These are phyloP conservation scores for Fusarium citri DNA, from an alignment of 2,329 filamentous ascomycete genomes.

Conservation along the genomic window DNA sequence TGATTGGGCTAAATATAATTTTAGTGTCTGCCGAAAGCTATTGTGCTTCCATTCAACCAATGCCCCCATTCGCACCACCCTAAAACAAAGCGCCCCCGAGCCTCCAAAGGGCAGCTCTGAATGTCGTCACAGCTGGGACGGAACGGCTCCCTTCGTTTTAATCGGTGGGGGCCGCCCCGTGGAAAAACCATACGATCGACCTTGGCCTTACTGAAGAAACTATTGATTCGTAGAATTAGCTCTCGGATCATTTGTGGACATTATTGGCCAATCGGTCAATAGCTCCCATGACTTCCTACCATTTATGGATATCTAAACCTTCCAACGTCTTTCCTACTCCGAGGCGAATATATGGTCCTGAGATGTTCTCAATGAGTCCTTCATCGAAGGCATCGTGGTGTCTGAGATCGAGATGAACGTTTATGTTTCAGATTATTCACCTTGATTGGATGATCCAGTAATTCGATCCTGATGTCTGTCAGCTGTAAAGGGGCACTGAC, in stretches of 20 bases:
- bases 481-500: not conserved
- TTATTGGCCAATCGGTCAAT: constrained; percentile 14
- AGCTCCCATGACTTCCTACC: not conserved
- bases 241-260: constrained; percentile 20
- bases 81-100: not conserved
- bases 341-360: not conserved
- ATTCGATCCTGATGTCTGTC: not conserved
- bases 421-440: not conserved
- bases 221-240: constrained; percentile 10
- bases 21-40: constrained; percentile 10
- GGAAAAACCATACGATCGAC: constrained; percentile 22
- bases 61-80: not conserved
- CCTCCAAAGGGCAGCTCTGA: constrained; percentile 4
- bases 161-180: constrained; percentile 20
- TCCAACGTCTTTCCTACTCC: not conserved
- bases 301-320: not conserved
- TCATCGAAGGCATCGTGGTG: not conserved
- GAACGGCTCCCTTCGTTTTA: not conserved
- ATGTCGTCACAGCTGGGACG: constrained; percentile 22
- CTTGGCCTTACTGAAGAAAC: constrained; percentile 16
- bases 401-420: not conserved
- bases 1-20: constrained; percentile 18
- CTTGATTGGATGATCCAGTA: not conserved
- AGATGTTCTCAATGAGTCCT: not conserved
- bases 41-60: not conserved